Evolutionary conservation across 768 basidiomycete genomes (phyloP), one percentile per base, ranked within the genome.

Genomic region (Podaxis pistillaris): DNA sequence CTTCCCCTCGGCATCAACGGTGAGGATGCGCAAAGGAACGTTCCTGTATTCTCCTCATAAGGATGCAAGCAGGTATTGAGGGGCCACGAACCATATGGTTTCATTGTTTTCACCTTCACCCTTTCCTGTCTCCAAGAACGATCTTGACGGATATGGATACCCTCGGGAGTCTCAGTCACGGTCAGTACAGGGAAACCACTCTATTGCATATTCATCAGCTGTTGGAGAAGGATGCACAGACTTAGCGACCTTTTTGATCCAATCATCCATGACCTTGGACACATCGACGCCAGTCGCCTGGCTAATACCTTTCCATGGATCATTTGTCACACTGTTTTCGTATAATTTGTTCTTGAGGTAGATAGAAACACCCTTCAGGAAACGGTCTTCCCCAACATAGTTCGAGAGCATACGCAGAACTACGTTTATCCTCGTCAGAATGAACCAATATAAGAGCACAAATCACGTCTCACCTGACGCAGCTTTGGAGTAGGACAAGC

Each of bases 381-480:
- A 97, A 60, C 76, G 82, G 5, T 94, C 93, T 73, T 96, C 89
- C 51, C 96, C 94, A 19, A 96, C 93, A 65, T 90, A 89, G 70
- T 86, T 86, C 24, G 88, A 86, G 59, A 98, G 79, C 96, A 98
- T 98, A 69, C 94, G 90, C 53, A 98, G 84, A n/a, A 97, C 96
- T 83, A 70, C 22, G 7, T 28, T 12, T 30, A 17, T 22, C 13
- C 37, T 30, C 55, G 51, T 33, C 40, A 19, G 30, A 50, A 19
- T 41, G 37, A n/a, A 38, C 28, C 28, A 28, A 38, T 24, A 55
- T 30, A 11, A 8, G 55, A 50, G 8, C 15, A 12, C 53, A 6
- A 13, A 44, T 33, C 36, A 56, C 13, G 28, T n/a, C 77, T 38
- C 66, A 90, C 89, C 86, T 26, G 89, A 90, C 12, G 86, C 90